Evolutionary conservation across 192 early-diverging fungal species (phyloP).

Genomic region (Rhizophlyctis rosea): DNA sequence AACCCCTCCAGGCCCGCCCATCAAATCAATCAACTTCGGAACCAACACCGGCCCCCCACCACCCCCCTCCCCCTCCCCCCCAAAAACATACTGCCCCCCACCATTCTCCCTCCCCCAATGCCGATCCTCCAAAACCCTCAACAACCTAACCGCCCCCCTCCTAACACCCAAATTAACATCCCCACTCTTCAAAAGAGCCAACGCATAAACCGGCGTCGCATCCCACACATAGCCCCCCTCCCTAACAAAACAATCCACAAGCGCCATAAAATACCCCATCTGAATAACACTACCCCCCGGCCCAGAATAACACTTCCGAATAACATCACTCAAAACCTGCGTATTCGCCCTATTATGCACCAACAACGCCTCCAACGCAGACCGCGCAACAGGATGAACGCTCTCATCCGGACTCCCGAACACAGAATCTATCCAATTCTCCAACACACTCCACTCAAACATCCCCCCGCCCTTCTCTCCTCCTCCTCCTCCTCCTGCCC

Average conservation of each 20-base stretch:
- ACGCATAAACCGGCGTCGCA: constrained; percentile 54
- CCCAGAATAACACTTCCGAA: constrained; percentile 70
- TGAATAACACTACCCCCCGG: constrained; percentile 47
- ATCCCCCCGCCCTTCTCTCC: too few relatives aligned
- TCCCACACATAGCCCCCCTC: too few relatives aligned
- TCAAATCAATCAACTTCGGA: constrained; percentile 13
- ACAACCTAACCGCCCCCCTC: constrained; percentile 63
- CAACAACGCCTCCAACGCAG: constrained; percentile 69
- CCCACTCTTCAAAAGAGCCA: constrained; percentile 75
- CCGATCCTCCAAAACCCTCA: constrained; percentile 68
- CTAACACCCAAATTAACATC: constrained; percentile 68
- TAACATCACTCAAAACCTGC: constrained; percentile 58
- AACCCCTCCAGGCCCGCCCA: constrained; percentile 16
- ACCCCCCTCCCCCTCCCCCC: too few relatives aligned
- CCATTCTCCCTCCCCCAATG: constrained; percentile 35
- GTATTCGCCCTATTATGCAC: constrained; percentile 40
- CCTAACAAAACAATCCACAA: constrained; percentile 66
- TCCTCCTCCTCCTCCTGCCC: too few relatives aligned
- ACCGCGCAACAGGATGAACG: constrained; percentile 44
- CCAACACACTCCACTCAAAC: constrained; percentile 41
- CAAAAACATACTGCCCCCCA: constrained; percentile 9
- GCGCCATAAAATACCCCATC: constrained; percentile 65
- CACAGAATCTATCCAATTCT: constrained; percentile 43
- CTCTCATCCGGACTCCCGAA: constrained; percentile 39
- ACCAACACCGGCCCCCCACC: constrained; percentile 10